Evolutionary conservation across 169 alveolate species (phyloP), one percentile per base, ranked within the genome.

Genomic region (Condylostoma magnum): DNA sequence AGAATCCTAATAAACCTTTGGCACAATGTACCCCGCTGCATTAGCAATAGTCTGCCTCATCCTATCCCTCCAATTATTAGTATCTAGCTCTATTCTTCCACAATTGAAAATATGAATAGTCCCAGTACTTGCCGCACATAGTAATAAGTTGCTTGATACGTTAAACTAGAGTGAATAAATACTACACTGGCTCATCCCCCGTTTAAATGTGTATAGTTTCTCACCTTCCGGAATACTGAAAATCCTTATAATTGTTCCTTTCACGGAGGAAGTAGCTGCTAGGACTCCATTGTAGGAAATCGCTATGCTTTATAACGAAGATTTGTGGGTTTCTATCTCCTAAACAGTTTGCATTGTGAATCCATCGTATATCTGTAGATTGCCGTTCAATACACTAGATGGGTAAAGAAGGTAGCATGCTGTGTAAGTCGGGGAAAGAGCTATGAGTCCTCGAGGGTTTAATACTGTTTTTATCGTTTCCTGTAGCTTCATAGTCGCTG

Each of bases 301-400:
- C 56, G 76, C 57, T 38, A 85, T 74, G 69, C 69, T 68, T 34
- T 79, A 52, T 25, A 85, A 69, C 12, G 86, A 82, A 30, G 84
- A 53, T 55, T 77, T 82, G 46, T 84, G 92, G 30, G 89, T 85
- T 38, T 63, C 77, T 25, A 85, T 69, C 36, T 66, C 72, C 22
- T 50, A 53, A 1, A 71, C 63, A 6, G 37, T 43, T 28, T 57
- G 65, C 38, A 65, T 55, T 51, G 63, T 67, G 4, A 71, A 65
- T 6, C 86, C 52, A 47, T 85, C 92, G 75, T 74, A 85, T 2
- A 85, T 78, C 31, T 73, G 71, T 0, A 85, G 60, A 33, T 44
- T 36, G 12, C 92, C 92, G 52, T 75, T 83, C 37, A 79, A 77
- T 30, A 67, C 57, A 2, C 83, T 66, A 2, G 84, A 44, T 6